Evolutionary conservation across 2,329 filamentous ascomycete species (phyloP).

Genomic region (Colletotrichum tropicale): DNA sequence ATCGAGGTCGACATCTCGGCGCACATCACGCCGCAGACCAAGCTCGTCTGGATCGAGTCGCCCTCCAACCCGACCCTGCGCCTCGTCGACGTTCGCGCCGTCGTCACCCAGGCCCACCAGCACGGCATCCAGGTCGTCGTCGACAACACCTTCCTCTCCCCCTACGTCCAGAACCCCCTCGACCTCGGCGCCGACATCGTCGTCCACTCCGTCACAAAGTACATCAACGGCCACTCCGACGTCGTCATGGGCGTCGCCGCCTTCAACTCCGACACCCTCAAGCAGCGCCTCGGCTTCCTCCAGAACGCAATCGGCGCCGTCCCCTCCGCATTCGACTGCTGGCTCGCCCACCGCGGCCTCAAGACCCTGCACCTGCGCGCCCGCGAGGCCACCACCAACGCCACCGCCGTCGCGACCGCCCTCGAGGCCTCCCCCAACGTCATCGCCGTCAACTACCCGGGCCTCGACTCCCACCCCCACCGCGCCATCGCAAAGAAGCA

Average conservation of each 20-base stretch:
- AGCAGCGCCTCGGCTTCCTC: conserved; percentile 81
- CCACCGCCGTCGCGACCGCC: conserved; percentile 74
- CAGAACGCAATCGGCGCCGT: conserved; percentile 98
- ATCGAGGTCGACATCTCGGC: conserved; percentile 87
- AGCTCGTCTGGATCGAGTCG: conserved; percentile 95
- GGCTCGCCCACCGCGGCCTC: conserved; percentile 95
- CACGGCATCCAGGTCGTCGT: conserved; percentile 96
- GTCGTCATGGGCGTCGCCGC: conserved; percentile 98
- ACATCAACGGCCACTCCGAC: conserved; percentile 97
- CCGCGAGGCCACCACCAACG: conserved; percentile 83
- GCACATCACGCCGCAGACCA: conserved; percentile 87
- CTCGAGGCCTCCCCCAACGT: conserved; percentile 84
- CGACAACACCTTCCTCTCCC: conserved; percentile 97
- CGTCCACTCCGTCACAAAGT: conserved; percentile 97
- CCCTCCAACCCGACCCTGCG: conserved; percentile 94
- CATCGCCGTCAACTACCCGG: conserved; percentile 93
- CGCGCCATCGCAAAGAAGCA: conserved; percentile 85
- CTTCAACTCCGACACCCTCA: conserved; percentile 85
- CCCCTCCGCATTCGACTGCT: conserved; percentile 93
- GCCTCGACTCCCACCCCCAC: conserved; percentile 85
- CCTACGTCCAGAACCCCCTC: conserved; percentile 95
- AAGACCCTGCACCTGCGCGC: conserved; percentile 96
- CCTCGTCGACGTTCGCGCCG: conserved; percentile 89
- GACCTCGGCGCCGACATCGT: conserved; percentile 96
- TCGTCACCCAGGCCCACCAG: conserved; percentile 81